phyloP scores from a whole-genome alignment of 2,329 filamentous ascomycete species.

The Colletotrichum sp. region DNA sequence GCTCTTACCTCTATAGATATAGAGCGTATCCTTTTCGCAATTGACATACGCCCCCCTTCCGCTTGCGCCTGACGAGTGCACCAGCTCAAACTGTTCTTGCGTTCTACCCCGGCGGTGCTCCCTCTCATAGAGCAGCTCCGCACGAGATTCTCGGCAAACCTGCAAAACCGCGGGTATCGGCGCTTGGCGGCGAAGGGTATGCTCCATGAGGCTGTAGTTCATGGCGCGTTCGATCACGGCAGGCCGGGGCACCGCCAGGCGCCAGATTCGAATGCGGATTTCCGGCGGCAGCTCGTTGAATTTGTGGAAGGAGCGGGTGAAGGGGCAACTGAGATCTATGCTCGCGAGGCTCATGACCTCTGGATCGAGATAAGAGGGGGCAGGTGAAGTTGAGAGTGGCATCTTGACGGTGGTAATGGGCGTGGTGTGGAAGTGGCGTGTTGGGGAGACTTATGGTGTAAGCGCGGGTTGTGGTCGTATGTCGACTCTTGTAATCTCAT shows the following conservation, averaged over 20 bases:
- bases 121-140: not conserved
- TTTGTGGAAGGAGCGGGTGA: not conserved
- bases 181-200: not conserved
- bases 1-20: slow-evolving; percentile 1
- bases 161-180: not conserved
- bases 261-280: slow-evolving; percentile 4
- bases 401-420: not conserved
- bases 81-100: not conserved
- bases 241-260: not conserved
- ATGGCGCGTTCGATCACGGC: not conserved
- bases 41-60: not conserved
- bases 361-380: not conserved
- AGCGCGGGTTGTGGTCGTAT: not conserved
- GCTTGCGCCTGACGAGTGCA: not conserved
- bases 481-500: not conserved
- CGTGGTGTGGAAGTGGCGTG: not conserved
- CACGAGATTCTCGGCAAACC: not conserved
- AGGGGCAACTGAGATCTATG: not conserved
- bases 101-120: not conserved
- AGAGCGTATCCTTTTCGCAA: not conserved
- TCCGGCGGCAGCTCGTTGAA: not conserved
- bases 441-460: not conserved
- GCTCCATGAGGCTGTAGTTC: not conserved
- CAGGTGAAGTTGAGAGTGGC: not conserved
- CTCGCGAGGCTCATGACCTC: not conserved